Evolutionary conservation across 1,284 basidiomycete species (phyloP).

Genomic region (Sporisorium reilianum): DNA sequence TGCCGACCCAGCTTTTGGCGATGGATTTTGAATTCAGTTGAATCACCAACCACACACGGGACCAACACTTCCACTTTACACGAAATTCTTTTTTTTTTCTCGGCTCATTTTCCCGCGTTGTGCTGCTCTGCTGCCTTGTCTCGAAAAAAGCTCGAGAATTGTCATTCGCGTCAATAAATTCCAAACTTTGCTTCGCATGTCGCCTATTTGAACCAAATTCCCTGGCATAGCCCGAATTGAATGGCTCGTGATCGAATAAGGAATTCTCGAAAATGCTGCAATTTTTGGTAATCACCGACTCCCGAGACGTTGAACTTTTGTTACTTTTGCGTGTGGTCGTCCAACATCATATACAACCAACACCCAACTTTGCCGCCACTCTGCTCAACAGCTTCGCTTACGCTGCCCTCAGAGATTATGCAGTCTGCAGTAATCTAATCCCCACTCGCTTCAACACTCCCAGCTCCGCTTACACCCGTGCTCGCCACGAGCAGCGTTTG

Average conservation of each 20-base stretch:
- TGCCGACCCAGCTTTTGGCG: conserved; percentile 26
- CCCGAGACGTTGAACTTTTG: conserved; percentile 15
- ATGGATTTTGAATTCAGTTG: conserved; percentile 14
- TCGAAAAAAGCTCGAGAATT: not conserved
- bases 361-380: not conserved
- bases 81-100: conserved; percentile 9
- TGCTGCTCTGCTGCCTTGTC: conserved; percentile 4
- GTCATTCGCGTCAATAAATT: not conserved
- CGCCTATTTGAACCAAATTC: no score
- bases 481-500: not conserved
- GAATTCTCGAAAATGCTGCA: not conserved
- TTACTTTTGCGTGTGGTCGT: conserved; percentile 1
- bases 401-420: not conserved
- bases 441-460: not conserved
- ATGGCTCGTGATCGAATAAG: not conserved
- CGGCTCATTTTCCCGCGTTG: conserved; percentile 2
- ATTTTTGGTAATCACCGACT: conserved; percentile 18
- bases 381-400: not conserved
- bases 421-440: conserved; percentile 2
- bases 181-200: not conserved
- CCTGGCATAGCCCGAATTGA: not conserved
- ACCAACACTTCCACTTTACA: conserved; percentile 33
- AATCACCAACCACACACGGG: conserved; percentile 7
- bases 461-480: not conserved
- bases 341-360: conserved; percentile 13